Evolutionary conservation across 345 rosid species (phyloP), one percentile per base, ranked within the genome.

Genomic region (Erodium maritimum): DNA sequence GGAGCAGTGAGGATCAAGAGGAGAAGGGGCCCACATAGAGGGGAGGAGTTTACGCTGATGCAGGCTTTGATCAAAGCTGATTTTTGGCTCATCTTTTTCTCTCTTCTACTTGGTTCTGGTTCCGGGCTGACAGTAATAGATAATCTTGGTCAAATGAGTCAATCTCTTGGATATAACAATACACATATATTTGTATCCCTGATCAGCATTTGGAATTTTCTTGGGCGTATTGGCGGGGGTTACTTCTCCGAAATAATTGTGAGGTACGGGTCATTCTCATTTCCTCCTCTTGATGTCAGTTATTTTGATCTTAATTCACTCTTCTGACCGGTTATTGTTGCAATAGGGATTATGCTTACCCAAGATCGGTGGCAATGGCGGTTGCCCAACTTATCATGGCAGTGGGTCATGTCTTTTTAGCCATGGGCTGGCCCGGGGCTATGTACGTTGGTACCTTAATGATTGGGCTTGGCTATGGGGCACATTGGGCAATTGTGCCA

Each of bases 121-220:
- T 69, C 90, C 4, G 87, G 87, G 24, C 48, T 84, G 69, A 68
- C 73, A 0, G 78, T 79, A 23, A 79, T 81, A 71, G 76, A 84
- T 70, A 84, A 84, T 62, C 70, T 81, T 80, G 90, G 80, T 12
- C 90, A 84, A 65, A 84, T 84, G 60, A 79, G 81, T 42, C 75
- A 66, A 18, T 80, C 87, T 23, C 85, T 77, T 56, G 90, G 85
- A 19, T 70, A 71, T 73, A 37, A 69, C 0, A 74, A 84, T 23
- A 77, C 71, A 1, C 73, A 77, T 17, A 78, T 82, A 51, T 85
- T 80, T 22, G 78, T 80, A 23, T 85, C 81, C 1, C 73, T 85
- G 14, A 79, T 64, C 4, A 85, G 88, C 63, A 82, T 85, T 62
- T 85, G 81, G 81, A 81, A 81, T 19, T 81, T 81, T 67, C 74